phyloP scores from a whole-genome alignment of 345 rosid species.

The Mallotus nudiflorus region DNA sequence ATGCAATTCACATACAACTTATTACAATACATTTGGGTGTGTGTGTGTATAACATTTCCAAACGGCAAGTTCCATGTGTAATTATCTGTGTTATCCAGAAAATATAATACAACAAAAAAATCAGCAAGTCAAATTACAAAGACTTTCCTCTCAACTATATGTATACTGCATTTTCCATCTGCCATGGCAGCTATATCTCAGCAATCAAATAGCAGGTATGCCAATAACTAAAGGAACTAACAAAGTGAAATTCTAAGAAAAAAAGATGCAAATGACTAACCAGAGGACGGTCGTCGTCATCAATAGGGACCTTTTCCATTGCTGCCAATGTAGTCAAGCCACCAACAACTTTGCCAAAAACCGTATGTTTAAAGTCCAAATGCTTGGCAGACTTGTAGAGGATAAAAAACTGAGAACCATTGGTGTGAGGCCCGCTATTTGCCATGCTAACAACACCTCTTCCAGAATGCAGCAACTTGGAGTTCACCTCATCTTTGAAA shows the following conservation, averaged over 20 bases:
- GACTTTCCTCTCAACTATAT: neutral
- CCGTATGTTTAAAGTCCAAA: conserved; percentile 92
- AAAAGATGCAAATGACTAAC: conserved; percentile 42
- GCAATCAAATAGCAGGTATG: neutral
- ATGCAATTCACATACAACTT: neutral
- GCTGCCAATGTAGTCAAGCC: conserved; percentile 76
- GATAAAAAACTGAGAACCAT: conserved; percentile 97
- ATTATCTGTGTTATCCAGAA: neutral
- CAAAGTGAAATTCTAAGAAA: neutral
- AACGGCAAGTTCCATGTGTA: neutral
- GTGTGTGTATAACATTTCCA: neutral
- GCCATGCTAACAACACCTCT: conserved; percentile 98
- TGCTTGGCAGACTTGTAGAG: conserved; percentile 96
- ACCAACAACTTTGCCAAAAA: conserved; percentile 92
- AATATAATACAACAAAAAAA: no score
- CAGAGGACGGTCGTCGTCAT: conserved; percentile 76
- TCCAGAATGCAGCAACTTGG: conserved; percentile 89
- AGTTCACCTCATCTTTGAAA: conserved; percentile 87
- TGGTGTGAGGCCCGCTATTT: conserved; percentile 94
- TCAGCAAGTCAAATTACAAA: no score
- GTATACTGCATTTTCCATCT: neutral
- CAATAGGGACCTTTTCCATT: conserved; percentile 92
- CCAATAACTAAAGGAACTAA: conserved; percentile 1
- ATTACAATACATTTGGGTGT: neutral
- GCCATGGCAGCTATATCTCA: neutral